A percentile compares a stretch with the other conserved stretches of the same genome.
Evolutionary conservation across 805 yeast genomes (phyloP).

Genomic region (Kuraishia borneana): DNA sequence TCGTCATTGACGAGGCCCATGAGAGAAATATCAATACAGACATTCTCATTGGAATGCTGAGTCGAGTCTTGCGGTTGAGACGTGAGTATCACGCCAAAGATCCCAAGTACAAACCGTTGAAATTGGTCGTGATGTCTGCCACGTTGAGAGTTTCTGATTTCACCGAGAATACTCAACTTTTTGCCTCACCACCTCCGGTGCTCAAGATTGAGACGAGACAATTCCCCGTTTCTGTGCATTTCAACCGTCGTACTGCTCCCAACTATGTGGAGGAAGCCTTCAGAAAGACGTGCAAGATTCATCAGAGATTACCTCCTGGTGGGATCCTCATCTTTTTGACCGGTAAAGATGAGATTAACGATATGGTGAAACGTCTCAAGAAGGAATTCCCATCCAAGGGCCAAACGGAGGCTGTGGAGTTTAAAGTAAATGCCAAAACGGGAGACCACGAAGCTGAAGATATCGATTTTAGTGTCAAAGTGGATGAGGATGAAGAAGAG

Average conservation of each 20-base stretch:
- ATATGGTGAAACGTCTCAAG: slow-evolving; percentile 59
- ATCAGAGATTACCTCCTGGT: slow-evolving; percentile 79
- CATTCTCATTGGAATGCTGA: slow-evolving; percentile 87
- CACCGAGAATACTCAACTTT: slow-evolving; percentile 66
- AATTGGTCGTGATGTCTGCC: slow-evolving; percentile 92
- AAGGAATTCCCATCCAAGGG: slow-evolving; percentile 51
- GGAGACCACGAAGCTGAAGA: slow-evolving; percentile 82
- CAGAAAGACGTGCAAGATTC: slow-evolving; percentile 78
- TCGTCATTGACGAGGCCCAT: slow-evolving; percentile 95
- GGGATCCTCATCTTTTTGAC: slow-evolving; percentile 88
- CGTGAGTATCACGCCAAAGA: slow-evolving; percentile 35
- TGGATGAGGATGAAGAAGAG: slow-evolving; percentile 28
- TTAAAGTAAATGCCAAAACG: slow-evolving; percentile 42
- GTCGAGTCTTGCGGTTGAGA: slow-evolving; percentile 74
- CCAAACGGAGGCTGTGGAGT: slow-evolving; percentile 26
- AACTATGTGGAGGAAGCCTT: slow-evolving; percentile 84
- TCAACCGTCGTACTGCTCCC: slow-evolving; percentile 65
- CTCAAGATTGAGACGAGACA: slow-evolving; percentile 88
- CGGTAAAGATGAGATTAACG: slow-evolving; percentile 85
- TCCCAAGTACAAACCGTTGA: slow-evolving; percentile 52
- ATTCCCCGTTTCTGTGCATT: slow-evolving; percentile 86
- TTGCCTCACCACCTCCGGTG: slow-evolving; percentile 72
- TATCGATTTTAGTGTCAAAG: slow-evolving; percentile 56
- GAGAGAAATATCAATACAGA: slow-evolving; percentile 95
- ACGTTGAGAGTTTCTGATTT: slow-evolving; percentile 90